Conservation (phyloP, 2,329 filamentous ascomycete species). For the Podosphaera aphanis region DNA sequence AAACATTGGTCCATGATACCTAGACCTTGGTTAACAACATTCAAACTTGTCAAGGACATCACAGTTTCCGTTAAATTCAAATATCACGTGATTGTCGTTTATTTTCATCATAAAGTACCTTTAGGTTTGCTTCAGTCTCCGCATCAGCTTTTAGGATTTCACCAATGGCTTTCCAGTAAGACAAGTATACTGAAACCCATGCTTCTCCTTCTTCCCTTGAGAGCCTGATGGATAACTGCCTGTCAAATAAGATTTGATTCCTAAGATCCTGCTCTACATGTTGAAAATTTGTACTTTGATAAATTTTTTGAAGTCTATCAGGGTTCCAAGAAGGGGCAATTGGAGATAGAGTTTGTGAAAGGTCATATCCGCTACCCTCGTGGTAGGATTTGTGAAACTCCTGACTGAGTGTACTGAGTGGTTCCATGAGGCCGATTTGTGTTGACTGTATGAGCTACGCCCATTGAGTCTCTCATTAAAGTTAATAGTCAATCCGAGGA, state of each 20-base stretch:
- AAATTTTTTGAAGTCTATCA: conserved; percentile 44
- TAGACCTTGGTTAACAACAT: conserved; percentile 2
- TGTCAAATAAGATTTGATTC: conserved; percentile 42
- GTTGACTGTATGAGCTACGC: too few relatives aligned
- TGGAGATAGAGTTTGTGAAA: conserved; percentile 56
- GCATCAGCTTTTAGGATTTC: conserved; percentile 47
- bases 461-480: too few relatives aligned
- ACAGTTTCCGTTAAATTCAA: too few relatives aligned
- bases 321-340: conserved; percentile 37
- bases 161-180: conserved; percentile 64
- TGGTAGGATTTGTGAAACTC: conserved; percentile 5
- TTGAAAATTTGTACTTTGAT: conserved; percentile 45
- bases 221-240: conserved; percentile 17
- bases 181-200: conserved; percentile 70
- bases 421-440: not conserved
- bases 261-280: conserved; percentile 39
- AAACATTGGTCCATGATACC: conserved; percentile 47
- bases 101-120: conserved; percentile 12
- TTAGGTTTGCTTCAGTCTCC: conserved; percentile 15
- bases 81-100: too few relatives aligned
- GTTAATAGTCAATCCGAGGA: too few relatives aligned
- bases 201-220: conserved; percentile 37
- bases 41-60: too few relatives aligned
- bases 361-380: conserved; percentile 40
- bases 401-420: not conserved